A percentile compares a stretch with the other conserved stretches of the same genome.
phyloP scores from a whole-genome alignment of 192 early-diverging fungal species.

The Kickxella alabastrina region DNA sequence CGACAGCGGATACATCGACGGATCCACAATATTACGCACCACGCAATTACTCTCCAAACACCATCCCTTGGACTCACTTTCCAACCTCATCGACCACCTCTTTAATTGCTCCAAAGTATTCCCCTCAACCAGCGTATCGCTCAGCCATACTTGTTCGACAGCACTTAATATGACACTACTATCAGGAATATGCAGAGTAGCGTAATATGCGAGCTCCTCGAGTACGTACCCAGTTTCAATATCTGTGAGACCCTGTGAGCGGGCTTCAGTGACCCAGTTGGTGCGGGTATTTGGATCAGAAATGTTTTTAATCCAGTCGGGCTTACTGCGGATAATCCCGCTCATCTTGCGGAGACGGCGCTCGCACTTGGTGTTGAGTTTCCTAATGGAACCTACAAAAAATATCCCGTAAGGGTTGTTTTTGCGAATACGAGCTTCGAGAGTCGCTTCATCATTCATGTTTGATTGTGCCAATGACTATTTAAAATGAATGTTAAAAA shows the following conservation, averaged over 20 bases:
- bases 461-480: too few relatives aligned
- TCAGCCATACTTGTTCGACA: slow-evolving; percentile 5
- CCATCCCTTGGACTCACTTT: slow-evolving; percentile 1
- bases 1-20: slow-evolving; percentile 36
- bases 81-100: slow-evolving; percentile 30
- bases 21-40: slow-evolving; percentile 36
- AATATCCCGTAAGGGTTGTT: too few relatives aligned
- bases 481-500: too few relatives aligned
- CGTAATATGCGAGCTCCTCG: slow-evolving; percentile 19
- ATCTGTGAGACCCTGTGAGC: slow-evolving; percentile 19
- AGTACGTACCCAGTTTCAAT: slow-evolving; percentile 15
- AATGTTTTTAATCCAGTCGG: too few relatives aligned
- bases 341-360: too few relatives aligned
- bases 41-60: not conserved
- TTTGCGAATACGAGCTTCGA: too few relatives aligned
- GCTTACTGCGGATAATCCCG: too few relatives aligned
- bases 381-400: too few relatives aligned
- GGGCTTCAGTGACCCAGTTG: too few relatives aligned
- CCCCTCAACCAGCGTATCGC: not conserved
- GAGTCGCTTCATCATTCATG: too few relatives aligned
- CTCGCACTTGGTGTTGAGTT: too few relatives aligned
- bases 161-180: not conserved
- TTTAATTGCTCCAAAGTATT: slow-evolving; percentile 8
- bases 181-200: not conserved
- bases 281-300: too few relatives aligned